Conservation (phyloP, 441 rosid species). For the Syzygium malaccense region DNA sequence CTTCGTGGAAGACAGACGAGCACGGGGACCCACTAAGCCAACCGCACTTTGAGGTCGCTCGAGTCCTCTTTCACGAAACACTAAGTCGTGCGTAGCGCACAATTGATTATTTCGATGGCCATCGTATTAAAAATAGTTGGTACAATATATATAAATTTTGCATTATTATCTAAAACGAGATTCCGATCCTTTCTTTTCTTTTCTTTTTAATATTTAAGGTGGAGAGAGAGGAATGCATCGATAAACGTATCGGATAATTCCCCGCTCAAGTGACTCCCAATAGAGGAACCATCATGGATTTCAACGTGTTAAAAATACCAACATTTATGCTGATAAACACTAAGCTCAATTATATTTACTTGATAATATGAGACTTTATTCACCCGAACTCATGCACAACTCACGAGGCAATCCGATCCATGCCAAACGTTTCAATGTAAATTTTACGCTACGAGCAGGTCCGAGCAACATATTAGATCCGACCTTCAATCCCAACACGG, state of each 20-base stretch:
- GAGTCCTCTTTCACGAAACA: not conserved
- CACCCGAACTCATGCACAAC: not conserved
- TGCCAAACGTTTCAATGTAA: not conserved
- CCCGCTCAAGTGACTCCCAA: not conserved
- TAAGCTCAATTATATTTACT: not conserved
- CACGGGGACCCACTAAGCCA: not conserved
- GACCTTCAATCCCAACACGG: not conserved
- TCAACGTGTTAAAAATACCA: not conserved
- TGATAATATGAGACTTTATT: not conserved
- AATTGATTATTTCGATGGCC: not conserved
- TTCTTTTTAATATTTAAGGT: not conserved
- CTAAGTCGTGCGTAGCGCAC: not conserved
- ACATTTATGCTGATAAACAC: rapidly evolving
- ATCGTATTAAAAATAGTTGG: not conserved
- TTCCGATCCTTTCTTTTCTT: not conserved
- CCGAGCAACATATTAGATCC: not conserved
- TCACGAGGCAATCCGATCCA: not conserved
- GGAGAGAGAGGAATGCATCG: not conserved
- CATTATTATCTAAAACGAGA: not conserved
- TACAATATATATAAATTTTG: not conserved
- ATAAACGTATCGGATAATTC: not conserved
- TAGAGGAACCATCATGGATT: not conserved
- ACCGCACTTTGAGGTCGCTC: not conserved
- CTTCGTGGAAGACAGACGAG: not conserved
- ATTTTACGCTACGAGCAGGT: not conserved